Evolutionary conservation across 805 yeast species (phyloP), one percentile per base, ranked within the genome.

Genomic region (Komagataella pastoris): DNA sequence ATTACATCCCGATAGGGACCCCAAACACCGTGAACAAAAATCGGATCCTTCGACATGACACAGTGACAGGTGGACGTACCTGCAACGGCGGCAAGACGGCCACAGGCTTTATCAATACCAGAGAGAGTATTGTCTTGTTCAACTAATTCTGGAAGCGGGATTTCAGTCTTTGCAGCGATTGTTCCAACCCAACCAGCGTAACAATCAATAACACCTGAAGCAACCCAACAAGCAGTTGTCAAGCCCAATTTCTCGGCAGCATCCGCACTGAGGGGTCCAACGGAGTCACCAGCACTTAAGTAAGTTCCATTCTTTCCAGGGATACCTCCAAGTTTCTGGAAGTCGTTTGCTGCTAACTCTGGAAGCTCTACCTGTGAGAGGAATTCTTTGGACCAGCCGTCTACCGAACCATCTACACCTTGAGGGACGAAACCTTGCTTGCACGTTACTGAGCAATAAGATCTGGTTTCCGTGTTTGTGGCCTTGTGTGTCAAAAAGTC

Each of bases 161-260:
- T 62, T 56, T 84, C 87, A 4, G 88, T 81, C 58, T 82, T 81
- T 1, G 95, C 96, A 24, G 97, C 99, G 54, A 91, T 96, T 1
- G 98, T 93, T 52, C 99, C 99, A 52, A 93, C 80, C 97, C 98
- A 93, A 47, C 99, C 99, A 3, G 98, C 95, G 63, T 93, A 93
- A 5, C 98, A 97, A 65, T 93, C 99, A 63, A 93, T 93, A 44
- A 93, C 96, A 62, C 97, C 97, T 1, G 95, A 83, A 6, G 96
- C 97, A 46, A 93, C 98, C 36, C 81, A 79, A 68, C 95, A 85
- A 50, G 75, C 73, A 19, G 85, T 76, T 7, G 93, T 77, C 55
- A 93, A 74, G 8, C 98, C 98, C 60, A 93, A 73, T 52, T 88
- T 89, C 47, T 74, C 76, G 19, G 97, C 97, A 3, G 96, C 79